Percentiles rank a stretch among this genome's conserved stretches.
Evolutionary conservation across 2,329 filamentous ascomycete genomes (phyloP).

Genomic region (Aspergillus sp.): DNA sequence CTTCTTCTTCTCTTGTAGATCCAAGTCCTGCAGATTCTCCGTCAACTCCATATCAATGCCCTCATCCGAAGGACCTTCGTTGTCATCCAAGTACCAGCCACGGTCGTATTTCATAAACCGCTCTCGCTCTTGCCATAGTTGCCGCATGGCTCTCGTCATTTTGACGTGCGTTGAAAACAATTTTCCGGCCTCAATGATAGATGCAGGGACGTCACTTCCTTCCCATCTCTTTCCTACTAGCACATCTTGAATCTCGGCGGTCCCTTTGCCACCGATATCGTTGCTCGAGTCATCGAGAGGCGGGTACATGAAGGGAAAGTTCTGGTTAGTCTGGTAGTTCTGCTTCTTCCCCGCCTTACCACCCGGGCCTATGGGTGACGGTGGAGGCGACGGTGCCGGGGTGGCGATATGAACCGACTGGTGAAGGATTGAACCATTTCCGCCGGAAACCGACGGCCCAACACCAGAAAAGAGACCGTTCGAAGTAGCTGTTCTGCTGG

Average conservation of each 20-base stretch:
- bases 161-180: conserved; percentile 87
- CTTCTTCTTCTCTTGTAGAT: conserved; percentile 16
- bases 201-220: conserved; percentile 87
- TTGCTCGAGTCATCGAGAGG: conserved; percentile 87
- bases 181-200: conserved; percentile 91
- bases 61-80: conserved; percentile 29
- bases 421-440: conserved; percentile 74
- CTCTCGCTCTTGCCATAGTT: conserved; percentile 93
- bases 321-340: conserved; percentile 98
- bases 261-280: conserved; percentile 84
- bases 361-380: conserved; percentile 77
- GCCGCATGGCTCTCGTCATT: conserved; percentile 86
- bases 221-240: conserved; percentile 86
- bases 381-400: conserved; percentile 90
- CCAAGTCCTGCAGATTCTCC: conserved; percentile 24
- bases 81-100: conserved; percentile 69
- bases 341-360: conserved; percentile 97
- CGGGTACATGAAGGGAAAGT: conserved; percentile 97
- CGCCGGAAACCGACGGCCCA: conserved; percentile 46
- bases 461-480: conserved; percentile 62
- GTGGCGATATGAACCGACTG: conserved; percentile 99
- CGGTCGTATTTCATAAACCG: conserved; percentile 88
- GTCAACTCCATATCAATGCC: conserved; percentile 46
- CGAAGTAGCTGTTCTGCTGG: conserved; percentile 59
- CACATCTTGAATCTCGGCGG: conserved; percentile 73